Percentiles rank a stretch among this genome's conserved stretches.
Evolutionary conservation across 2,329 filamentous ascomycete species (phyloP).

Genomic region (Aspergillus aculeatus): DNA sequence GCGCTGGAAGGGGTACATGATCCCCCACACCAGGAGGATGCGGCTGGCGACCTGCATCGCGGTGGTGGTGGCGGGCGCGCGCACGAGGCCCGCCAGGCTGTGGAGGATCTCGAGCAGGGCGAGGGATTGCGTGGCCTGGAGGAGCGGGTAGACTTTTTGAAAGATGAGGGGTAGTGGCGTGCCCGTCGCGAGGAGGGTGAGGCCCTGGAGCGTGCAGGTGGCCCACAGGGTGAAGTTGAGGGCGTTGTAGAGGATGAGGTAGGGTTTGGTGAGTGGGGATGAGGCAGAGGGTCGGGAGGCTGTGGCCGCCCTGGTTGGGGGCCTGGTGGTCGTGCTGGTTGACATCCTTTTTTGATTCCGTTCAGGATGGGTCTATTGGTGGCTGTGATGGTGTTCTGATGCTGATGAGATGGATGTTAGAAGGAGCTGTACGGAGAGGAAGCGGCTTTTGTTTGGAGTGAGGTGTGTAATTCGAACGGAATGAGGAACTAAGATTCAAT

Average conservation of each 20-base stretch:
- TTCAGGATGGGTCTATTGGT: too few relatives aligned
- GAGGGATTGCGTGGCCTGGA: slow-evolving; percentile 71
- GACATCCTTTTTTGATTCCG: not conserved
- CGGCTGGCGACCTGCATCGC: slow-evolving; percentile 86
- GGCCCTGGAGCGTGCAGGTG: slow-evolving; percentile 68
- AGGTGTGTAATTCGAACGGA: too few relatives aligned
- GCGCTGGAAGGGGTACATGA: slow-evolving; percentile 71
- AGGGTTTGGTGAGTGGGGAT: slow-evolving; percentile 47
- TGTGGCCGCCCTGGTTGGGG: slow-evolving; percentile 1
- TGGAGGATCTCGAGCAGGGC: slow-evolving; percentile 83
- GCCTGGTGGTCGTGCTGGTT: not conserved
- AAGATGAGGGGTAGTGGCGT: slow-evolving; percentile 50
- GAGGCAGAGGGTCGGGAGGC: slow-evolving; percentile 49
- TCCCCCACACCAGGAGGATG: slow-evolving; percentile 83
- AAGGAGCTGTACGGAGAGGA: too few relatives aligned
- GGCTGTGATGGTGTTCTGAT: too few relatives aligned
- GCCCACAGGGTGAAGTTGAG: slow-evolving; percentile 75
- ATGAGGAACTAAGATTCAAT: too few relatives aligned
- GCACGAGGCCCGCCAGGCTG: slow-evolving; percentile 74
- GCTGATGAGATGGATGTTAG: too few relatives aligned
- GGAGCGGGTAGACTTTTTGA: slow-evolving; percentile 45
- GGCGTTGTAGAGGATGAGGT: slow-evolving; percentile 84
- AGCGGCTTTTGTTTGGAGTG: too few relatives aligned
- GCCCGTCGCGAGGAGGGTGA: slow-evolving; percentile 54
- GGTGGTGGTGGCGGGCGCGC: slow-evolving; percentile 81